Conservation (phyloP, 768 basidiomycete species). For the Sutorius australiensis region DNA sequence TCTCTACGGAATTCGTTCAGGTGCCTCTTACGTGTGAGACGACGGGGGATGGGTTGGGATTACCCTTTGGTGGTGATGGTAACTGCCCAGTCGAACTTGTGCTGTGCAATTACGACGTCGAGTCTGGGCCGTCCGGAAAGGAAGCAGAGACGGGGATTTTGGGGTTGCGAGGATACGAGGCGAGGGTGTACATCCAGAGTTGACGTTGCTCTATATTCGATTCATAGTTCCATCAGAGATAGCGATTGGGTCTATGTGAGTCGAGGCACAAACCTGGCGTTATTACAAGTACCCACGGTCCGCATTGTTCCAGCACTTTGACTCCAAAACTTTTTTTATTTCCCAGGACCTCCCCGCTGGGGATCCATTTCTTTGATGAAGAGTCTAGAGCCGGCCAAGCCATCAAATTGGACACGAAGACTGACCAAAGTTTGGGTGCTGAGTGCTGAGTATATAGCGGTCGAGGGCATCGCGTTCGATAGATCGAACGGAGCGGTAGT, state of each 20-base stretch:
- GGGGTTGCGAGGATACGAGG: conserved; percentile 28
- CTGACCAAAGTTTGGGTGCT: too few species aligned
- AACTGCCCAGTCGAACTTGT: conserved; percentile 3
- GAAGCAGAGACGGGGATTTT: conserved; percentile 5
- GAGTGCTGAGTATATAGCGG: too few species aligned
- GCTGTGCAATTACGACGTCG: conserved; percentile 25
- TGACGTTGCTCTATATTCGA: background rate
- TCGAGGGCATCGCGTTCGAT: too few species aligned
- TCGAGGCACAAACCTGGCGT: background rate
- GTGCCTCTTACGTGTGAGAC: conserved; percentile 1
- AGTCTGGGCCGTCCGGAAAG: background rate
- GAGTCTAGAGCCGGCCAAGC: too few species aligned
- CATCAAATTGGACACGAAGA: too few species aligned
- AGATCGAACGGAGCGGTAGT: too few species aligned
- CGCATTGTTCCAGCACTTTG: too few species aligned
- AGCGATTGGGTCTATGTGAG: background rate
- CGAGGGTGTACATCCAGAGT: conserved; percentile 13
- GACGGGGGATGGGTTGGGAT: background rate
- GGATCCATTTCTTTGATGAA: too few species aligned
- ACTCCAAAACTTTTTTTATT: too few species aligned
- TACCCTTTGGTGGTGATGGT: background rate
- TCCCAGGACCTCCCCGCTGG: too few species aligned
- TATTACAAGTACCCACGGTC: too few species aligned
- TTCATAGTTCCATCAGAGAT: too few species aligned
- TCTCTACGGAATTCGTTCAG: conserved; percentile 30